Evolutionary conservation across 768 basidiomycete species (phyloP), one percentile per base, ranked within the genome.

Genomic region (Neoboletus subvelutipes): DNA sequence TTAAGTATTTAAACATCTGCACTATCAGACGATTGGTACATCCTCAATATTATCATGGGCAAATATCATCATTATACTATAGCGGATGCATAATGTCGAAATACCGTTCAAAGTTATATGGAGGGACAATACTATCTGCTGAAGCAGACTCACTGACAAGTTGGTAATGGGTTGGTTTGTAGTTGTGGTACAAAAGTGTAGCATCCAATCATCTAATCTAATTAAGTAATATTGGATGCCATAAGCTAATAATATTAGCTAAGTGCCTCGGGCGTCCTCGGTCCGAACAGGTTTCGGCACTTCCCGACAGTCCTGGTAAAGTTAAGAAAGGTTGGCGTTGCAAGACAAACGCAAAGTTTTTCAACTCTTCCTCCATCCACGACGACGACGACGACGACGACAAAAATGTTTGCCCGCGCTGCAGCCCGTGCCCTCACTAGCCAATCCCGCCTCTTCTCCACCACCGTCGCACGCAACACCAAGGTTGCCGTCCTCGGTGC

Each of bases 401-500:
- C 69, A 63, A 76, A 63, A 61, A 92, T 92, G 91, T 76, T 91
- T 62, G 71, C 85, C 64, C 88, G 83, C 66, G 72, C 83, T 54
- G 83, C 83, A 66, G 70, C 78, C 70, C 87, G 87, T 64, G 68
- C 81, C 42, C 69, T 88, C 65, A 70, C 81, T 53, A 67, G 77
- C 53, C 80, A 80, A 37, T 71, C 84, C 59, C 85, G 88, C 68
- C 76, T 81, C 52, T 93, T 94, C 79, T 92, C 90, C 46, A 86
- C 90, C 28, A 86, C 87, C 24, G 78, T 83, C 26, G 70, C 85
- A 45, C 83, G 86, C 67, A 82, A 81, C 61, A 87, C 86, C 64
- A 95, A 94, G 80, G 96, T 97, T 73, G 90, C 91, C 50, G 95
- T 99, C 58, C 91, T 97, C 73, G 96, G 96, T 67, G 97, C 97